Base-by-base conservation (phyloP, 768 basidiomycete species). In the Suillus variegatus region DNA sequence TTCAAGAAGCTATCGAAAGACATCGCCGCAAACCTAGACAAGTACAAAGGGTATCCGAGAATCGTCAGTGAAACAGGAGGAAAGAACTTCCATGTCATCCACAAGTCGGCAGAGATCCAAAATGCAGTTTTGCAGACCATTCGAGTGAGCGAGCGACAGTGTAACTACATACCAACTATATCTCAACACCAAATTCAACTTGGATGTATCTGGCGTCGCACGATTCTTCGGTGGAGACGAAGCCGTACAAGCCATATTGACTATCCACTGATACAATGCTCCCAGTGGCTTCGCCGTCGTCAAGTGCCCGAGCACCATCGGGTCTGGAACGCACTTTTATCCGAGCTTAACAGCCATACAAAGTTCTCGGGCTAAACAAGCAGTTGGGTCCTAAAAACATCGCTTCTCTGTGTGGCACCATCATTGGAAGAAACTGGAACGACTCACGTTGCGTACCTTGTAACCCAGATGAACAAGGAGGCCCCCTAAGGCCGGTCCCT, bases 1-100 rank as follows among this genome's bases (percentile, higher is more conserved):
- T 99, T 99, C 88, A 93, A 91, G 80, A 88, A 90, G 74, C 86
- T 99, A 40, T 99, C 97, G 97, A 96, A 95, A 80, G 90, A 97
- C 74, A 97, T 99, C 72, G 92, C 91, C 4, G 73, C 79, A 70
- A 97, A 98, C 79, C 71, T 99, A 55, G 94, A 98, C 74, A 85
- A 82, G 57, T 99, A 99, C 84, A 86, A 81, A 71, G 82, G 87
- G 14, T 99, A 97, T 80, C 97, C 97, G 1, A 85, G 97, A 73
- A 92, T 99, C 68, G 95, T 99, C 9, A 97, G 97, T 35, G 97
- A 99, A 84, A 99, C 97, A 9, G 95, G 94, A 36, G 97, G 97
- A 64, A 99, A 99, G 85, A 99, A 99, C 84, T 99, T 96, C 84
- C 97, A 99, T 79, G 69, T 99, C 57, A 82, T 99, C 58, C 96